Conservation (phyloP, 116 monocot genomes). For the Cymodocea nodosa region DNA sequence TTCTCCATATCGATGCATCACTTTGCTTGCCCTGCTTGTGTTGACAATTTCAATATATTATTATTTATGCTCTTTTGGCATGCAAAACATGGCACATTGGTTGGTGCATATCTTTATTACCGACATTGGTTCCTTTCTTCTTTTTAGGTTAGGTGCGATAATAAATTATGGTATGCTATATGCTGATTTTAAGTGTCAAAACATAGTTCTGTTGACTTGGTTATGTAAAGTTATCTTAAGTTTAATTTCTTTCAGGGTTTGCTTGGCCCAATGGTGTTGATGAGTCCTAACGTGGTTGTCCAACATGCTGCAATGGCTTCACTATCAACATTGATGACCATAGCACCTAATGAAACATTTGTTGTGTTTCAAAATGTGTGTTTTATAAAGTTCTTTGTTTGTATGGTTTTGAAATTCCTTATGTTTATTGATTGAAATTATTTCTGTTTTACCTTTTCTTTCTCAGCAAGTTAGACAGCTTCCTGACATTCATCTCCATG, state of each 20-base stretch:
- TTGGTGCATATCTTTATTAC: no score
- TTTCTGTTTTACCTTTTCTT: conserved; percentile 1
- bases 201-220: no score
- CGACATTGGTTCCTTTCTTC: no score
- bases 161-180: not conserved
- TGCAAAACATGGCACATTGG: no score
- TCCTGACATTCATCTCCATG: conserved; percentile 47
- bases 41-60: no score
- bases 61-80: no score
- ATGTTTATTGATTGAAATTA: not conserved
- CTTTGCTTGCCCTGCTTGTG: no score
- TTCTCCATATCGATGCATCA: no score
- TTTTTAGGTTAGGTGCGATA: not conserved
- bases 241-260: conserved; percentile 44
- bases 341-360: conserved; percentile 67
- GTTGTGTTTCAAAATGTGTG: conserved; percentile 66
- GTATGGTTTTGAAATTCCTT: not conserved
- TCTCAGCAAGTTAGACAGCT: conserved; percentile 51
- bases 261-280: conserved; percentile 50
- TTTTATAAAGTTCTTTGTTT: not conserved
- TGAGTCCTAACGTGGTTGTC: conserved; percentile 45
- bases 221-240: not conserved
- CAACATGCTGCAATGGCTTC: conserved; percentile 44
- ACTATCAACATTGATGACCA: conserved; percentile 66
- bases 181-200: not conserved